Conservation (phyloP, 768 basidiomycete species). For the Suillus bovinus region DNA sequence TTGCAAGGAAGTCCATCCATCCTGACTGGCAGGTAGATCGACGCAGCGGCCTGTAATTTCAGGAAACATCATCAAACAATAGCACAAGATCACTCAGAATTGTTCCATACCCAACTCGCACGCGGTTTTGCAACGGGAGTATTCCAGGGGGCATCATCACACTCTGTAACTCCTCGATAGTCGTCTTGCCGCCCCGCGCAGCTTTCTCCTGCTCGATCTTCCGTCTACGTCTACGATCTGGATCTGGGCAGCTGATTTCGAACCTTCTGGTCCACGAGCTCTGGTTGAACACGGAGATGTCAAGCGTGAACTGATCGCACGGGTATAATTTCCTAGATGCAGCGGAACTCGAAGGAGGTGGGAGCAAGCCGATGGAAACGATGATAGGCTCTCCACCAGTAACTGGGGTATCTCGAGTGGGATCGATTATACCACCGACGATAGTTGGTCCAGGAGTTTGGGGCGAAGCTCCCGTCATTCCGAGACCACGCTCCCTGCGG, state of each 20-base stretch:
- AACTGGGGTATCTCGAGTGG: slow-evolving; percentile 18
- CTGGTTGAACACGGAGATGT: slow-evolving; percentile 88
- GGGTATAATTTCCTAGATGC: slow-evolving; percentile 58
- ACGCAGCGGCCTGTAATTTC: slow-evolving; percentile 59
- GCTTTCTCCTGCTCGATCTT: slow-evolving; percentile 33
- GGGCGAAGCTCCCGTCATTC: slow-evolving; percentile 35
- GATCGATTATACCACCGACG: slow-evolving; percentile 40
- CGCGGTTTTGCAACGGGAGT: slow-evolving; percentile 73
- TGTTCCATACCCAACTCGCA: slow-evolving; percentile 71
- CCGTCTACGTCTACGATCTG: slow-evolving; percentile 43
- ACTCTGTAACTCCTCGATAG: slow-evolving; percentile 29
- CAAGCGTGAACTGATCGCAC: slow-evolving; percentile 73
- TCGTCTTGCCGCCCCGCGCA: slow-evolving; percentile 17
- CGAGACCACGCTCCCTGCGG: slow-evolving; percentile 53
- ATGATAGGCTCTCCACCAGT: slow-evolving; percentile 57
- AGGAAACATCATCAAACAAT: slow-evolving; percentile 8
- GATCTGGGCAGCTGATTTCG: slow-evolving; percentile 70
- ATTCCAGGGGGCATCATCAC: slow-evolving; percentile 54
- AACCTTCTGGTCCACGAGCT: slow-evolving; percentile 74
- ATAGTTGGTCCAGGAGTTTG: slow-evolving; percentile 60
- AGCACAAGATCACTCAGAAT: not conserved
- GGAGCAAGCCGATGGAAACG: slow-evolving; percentile 62
- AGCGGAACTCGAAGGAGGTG: slow-evolving; percentile 20
- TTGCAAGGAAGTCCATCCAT: slow-evolving; percentile 80
- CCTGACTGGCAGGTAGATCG: slow-evolving; percentile 85